Conservation (phyloP, 768 basidiomycete species). For the Boletus fagicola region DNA sequence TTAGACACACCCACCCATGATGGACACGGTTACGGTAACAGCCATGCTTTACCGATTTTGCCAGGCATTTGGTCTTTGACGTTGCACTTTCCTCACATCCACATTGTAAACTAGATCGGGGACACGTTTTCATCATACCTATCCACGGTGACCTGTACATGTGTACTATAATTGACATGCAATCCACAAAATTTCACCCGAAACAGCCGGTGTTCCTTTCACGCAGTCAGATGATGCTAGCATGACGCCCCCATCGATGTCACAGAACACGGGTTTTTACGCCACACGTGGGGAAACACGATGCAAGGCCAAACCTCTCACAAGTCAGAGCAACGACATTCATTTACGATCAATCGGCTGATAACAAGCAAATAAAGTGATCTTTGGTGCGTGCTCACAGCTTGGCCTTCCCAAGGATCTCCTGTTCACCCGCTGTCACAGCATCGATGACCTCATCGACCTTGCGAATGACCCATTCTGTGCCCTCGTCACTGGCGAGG, state of each 20-base stretch:
- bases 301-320: slow-evolving; percentile 24
- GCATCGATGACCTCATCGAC: slow-evolving; percentile 80
- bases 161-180: slow-evolving; percentile 33
- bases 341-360: slow-evolving; percentile 30
- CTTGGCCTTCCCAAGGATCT: slow-evolving; percentile 51
- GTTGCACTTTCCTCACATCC: slow-evolving; percentile 21
- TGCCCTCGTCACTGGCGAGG: slow-evolving; percentile 82
- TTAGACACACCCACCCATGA: slow-evolving; percentile 85
- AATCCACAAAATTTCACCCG: slow-evolving; percentile 26
- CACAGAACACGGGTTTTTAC: slow-evolving; percentile 29
- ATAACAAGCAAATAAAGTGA: slow-evolving; percentile 30
- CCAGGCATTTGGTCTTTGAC: slow-evolving; percentile 47
- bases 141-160: slow-evolving; percentile 28
- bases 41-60: slow-evolving; percentile 85
- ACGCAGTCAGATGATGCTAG: slow-evolving; percentile 20
- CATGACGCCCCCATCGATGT: slow-evolving; percentile 17
- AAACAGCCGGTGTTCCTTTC: slow-evolving; percentile 21
- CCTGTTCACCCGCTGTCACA: slow-evolving; percentile 48
- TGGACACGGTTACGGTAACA: slow-evolving; percentile 84
- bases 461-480: slow-evolving; percentile 83
- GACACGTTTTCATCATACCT: slow-evolving; percentile 32
- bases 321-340: slow-evolving; percentile 17
- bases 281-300: slow-evolving; percentile 36
- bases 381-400: slow-evolving; percentile 43
- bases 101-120: slow-evolving; percentile 33